phyloP scores from a whole-genome alignment of 2,329 filamentous ascomycete species.

The Huntiella decipiens region DNA sequence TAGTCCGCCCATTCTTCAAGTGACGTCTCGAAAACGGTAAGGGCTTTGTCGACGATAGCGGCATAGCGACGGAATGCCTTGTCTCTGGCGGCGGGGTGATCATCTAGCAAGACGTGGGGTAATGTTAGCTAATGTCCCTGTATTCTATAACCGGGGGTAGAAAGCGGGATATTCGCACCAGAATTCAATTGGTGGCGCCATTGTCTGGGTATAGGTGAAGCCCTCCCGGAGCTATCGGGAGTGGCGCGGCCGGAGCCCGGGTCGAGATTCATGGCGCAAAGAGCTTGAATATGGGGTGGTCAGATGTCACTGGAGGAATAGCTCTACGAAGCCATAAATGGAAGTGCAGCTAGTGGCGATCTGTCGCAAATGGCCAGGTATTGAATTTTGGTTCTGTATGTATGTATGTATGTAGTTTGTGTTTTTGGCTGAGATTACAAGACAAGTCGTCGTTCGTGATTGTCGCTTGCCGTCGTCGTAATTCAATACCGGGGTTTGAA shows the following conservation, averaged over 20 bases:
- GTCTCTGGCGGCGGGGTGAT: constrained; percentile 33
- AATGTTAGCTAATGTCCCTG: no score
- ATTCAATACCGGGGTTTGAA: constrained; percentile 3
- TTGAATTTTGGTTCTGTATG: no score
- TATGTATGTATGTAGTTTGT: no score
- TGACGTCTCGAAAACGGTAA: constrained; percentile 78
- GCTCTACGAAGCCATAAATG: neutral
- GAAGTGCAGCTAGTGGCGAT: neutral
- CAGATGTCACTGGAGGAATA: neutral
- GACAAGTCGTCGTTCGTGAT: neutral
- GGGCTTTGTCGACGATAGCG: constrained; percentile 64
- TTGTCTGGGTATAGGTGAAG: constrained; percentile 55
- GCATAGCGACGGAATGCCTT: constrained; percentile 76
- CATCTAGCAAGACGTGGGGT: constrained; percentile 24
- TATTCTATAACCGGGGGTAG: constrained; percentile 3
- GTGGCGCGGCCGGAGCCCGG: constrained; percentile 35
- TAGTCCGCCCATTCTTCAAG: constrained; percentile 99
- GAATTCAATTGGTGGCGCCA: constrained; percentile 60
- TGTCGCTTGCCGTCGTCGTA: constrained; percentile 2
- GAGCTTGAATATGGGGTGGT: neutral
- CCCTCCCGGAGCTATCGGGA: constrained; percentile 67
- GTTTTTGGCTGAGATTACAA: no score
- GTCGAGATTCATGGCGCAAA: constrained; percentile 6
- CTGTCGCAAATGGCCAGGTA: no score
- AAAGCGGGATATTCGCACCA: constrained; percentile 33